A percentile compares a stretch with the other conserved stretches of the same genome.
Conservation (phyloP, 176 grass and related monocot species). For the Pontederia crassipes region DNA sequence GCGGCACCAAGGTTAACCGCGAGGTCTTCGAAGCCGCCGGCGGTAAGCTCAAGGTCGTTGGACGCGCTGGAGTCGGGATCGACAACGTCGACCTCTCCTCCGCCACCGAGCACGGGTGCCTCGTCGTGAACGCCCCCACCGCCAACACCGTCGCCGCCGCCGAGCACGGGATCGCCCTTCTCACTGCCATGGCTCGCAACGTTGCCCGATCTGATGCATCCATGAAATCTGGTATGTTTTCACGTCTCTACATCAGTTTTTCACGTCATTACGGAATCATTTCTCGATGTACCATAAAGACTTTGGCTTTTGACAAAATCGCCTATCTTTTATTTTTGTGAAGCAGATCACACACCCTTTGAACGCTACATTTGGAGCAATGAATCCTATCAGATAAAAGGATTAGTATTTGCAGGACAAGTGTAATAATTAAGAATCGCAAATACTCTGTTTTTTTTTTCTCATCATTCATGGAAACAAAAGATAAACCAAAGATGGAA, state of each 20-base stretch:
- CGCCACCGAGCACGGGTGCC: neutral
- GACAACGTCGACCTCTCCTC: neutral
- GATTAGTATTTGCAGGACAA: no score
- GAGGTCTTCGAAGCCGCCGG: conserved; percentile 1
- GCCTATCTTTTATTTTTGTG: no score
- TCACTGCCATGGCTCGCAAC: neutral
- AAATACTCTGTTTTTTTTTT: no score
- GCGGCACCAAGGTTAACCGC: neutral
- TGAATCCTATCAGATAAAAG: no score
- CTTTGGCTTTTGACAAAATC: no score
- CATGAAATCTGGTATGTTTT: neutral
- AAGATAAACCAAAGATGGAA: no score
- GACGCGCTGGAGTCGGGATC: neutral
- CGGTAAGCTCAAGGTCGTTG: neutral
- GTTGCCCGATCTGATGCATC: neutral
- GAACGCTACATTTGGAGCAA: no score
- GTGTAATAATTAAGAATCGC: no score
- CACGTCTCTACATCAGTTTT: neutral
- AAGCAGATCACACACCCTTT: no score
- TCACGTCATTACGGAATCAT: neutral
- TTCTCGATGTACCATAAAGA: no score
- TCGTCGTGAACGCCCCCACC: neutral
- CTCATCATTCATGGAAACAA: no score
- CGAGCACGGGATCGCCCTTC: neutral
- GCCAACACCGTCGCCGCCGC: neutral